Base-by-base conservation (phyloP, 768 basidiomycete genomes). In the Nidula microcarpa region DNA sequence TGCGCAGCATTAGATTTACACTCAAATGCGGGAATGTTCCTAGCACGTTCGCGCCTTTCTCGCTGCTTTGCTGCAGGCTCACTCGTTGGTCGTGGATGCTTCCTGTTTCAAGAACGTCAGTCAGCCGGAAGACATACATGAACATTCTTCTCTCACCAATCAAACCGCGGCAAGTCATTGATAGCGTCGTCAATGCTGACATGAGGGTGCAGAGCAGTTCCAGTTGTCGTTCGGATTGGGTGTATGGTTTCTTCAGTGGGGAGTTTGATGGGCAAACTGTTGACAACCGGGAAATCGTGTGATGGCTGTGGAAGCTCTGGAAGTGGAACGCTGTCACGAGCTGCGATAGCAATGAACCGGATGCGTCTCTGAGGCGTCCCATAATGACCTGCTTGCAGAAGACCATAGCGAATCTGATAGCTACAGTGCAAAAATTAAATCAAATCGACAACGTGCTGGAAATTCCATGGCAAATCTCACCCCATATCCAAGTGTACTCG, bases 151-250 rank as follows among this genome's bases (percentile, higher is more conserved):
- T 55, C 72, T 7, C 62, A 89, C 91, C 89, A 92, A 53, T 93
- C 86, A 63, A 86, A 93, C 3, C 66, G 75, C 2, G 80, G 83
- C 7, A 93, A 71, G 62, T 93, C 91, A 2, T 76, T 71, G 47
- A 92, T 89, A 1, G 90, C 88, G 62, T 91, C 89, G 17, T 80
- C 77, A 41, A 91, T 77, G 0, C 81, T 79, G 17, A 91, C 80
- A 57, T 72, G 72, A 6, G 69, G 71, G 62, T 85, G 81, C 0
- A 80, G 78, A 1, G 84, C 84, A 1, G 73, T 75, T 0, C 89
- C 88, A 17, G 59, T 54, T 3, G 66, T 60, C 0, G 75, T 72
- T 10, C 68, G 70, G 14, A 88, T 77, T 0, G 82, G 79, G 3
- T 57, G 60, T 30, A 84, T 65, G 1, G 53, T 49, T 9, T 68